A percentile compares a stretch with the other conserved stretches of the same genome.
These are phyloP conservation scores for Paecilomyces sp. DNA, from an alignment of 2,329 filamentous ascomycete species.

Conservation along the genomic window DNA sequence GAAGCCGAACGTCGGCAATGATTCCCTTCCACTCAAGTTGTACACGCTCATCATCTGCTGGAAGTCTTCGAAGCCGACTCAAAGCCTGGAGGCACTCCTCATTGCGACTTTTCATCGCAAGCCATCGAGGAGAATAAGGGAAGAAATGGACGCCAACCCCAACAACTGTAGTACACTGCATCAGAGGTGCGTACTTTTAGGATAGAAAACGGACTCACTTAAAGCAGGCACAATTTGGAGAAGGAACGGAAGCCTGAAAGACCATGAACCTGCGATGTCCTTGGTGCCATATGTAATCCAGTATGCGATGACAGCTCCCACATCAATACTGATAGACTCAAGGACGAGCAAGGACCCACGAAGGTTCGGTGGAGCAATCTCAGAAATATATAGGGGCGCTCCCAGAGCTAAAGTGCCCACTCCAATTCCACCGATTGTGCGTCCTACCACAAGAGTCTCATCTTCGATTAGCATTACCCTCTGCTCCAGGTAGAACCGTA, in stretches of 20 bases:
- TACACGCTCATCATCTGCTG: neutral
- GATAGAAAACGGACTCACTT: neutral
- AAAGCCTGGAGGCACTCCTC: neutral
- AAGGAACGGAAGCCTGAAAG: conserved; percentile 42
- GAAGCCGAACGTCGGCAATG: neutral
- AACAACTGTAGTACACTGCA: neutral
- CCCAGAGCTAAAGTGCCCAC: neutral
- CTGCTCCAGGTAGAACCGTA: neutral
- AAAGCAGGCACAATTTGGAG: neutral
- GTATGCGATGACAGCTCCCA: conserved; percentile 35
- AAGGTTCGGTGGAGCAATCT: neutral
- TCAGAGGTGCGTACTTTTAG: no score
- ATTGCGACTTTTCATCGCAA: neutral
- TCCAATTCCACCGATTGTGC: neutral
- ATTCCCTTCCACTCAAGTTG: neutral
- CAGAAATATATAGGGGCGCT: neutral
- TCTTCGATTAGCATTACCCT: no score
- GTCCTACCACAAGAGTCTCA: neutral
- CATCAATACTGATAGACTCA: conserved; percentile 36
- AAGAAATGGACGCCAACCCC: neutral
- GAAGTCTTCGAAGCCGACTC: neutral
- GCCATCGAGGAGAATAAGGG: neutral
- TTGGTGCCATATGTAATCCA: conserved; percentile 38
- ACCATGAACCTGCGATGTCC: conserved; percentile 39
- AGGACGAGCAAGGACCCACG: conserved; percentile 40